A percentile compares a stretch with the other conserved stretches of the same genome.
phyloP scores from a whole-genome alignment of 108 stramenopile genomes.

The Cyclotella cryptica region DNA sequence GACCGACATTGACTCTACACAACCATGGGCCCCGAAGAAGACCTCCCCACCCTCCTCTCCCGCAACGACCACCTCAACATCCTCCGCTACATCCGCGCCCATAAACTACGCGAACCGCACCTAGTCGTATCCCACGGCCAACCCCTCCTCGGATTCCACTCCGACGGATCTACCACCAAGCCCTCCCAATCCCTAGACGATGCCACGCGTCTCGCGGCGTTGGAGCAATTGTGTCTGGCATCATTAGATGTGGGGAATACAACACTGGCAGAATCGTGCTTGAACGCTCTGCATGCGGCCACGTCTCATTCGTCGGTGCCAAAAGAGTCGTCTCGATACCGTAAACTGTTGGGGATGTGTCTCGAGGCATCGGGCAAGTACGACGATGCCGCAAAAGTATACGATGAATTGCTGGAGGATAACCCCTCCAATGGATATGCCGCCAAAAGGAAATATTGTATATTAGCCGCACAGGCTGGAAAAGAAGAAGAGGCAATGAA shows the following conservation, averaged over 20 bases:
- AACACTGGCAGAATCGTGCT: constrained; percentile 53
- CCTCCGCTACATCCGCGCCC: constrained; percentile 78
- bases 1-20: no score
- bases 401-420: constrained; percentile 67
- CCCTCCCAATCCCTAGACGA: constrained; percentile 38
- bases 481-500: constrained; percentile 49
- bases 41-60: constrained; percentile 64
- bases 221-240: constrained; percentile 78
- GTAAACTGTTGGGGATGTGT: constrained; percentile 71
- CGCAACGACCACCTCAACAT: constrained; percentile 76
- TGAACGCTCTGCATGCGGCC: constrained; percentile 37
- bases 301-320: neutral
- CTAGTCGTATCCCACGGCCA: constrained; percentile 66
- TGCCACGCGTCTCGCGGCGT: constrained; percentile 59
- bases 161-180: constrained; percentile 1
- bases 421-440: constrained; percentile 85
- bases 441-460: constrained; percentile 81
- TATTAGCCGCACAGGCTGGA: constrained; percentile 58
- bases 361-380: constrained; percentile 71
- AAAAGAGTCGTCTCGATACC: constrained; percentile 70
- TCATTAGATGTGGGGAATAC: constrained; percentile 65
- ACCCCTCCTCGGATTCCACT: constrained; percentile 52
- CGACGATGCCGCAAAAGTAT: constrained; percentile 61
- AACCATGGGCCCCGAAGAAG: constrained; percentile 78
- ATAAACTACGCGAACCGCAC: constrained; percentile 74